Base-by-base conservation (phyloP, 73 alveolate genomes). In the Uronychia setigera region DNA sequence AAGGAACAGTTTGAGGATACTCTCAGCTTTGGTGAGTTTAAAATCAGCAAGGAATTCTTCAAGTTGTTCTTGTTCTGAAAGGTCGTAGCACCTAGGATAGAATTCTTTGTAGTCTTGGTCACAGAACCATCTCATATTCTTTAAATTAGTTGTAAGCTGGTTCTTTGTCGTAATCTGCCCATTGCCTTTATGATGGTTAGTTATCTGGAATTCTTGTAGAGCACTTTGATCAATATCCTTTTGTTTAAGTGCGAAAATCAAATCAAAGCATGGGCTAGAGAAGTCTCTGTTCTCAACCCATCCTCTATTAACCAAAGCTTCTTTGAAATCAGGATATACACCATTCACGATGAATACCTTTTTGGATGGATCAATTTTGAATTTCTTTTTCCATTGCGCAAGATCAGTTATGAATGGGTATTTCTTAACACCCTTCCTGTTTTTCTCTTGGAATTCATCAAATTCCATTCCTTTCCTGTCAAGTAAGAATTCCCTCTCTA, bases 81-180 rank as follows among this genome's bases (percentile, higher is more conserved):
- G 83, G 87, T 98, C 99, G 89, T 90, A 97, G 35, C 99, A 96
- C 80, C 99, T 88, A 35, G 99, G 99, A 82, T 91, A 98, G 90
- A 98, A 98, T 31, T 98, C 93, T 88, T 98, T 98, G 25, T 94
- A 92, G 87, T 97, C 98, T 46, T 97, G 99, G 89, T 93, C 94
- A 76, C 93, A 87, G 87, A 91, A 95, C 97, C 98, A 98, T 0
- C 94, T 91, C 75, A 97, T 87, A 84, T 96, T 97, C 87, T 96
- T 97, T 80, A 98, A 29, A 78, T 92, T 95, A 81, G 96, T 95
- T 46, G 95, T 89, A 31, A 98, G 92, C 33, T 99, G 99, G 26
- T 92, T 98, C 83, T 98, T 98, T 26, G 99, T 97, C 0, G 99
- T 97, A 33, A 98, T 90, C 32, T 97, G 97, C 0, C 97, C 89